Evolutionary conservation across 345 rosid genomes (phyloP), one percentile per base, ranked within the genome.

Genomic region (Rubroshorea leprosula): DNA sequence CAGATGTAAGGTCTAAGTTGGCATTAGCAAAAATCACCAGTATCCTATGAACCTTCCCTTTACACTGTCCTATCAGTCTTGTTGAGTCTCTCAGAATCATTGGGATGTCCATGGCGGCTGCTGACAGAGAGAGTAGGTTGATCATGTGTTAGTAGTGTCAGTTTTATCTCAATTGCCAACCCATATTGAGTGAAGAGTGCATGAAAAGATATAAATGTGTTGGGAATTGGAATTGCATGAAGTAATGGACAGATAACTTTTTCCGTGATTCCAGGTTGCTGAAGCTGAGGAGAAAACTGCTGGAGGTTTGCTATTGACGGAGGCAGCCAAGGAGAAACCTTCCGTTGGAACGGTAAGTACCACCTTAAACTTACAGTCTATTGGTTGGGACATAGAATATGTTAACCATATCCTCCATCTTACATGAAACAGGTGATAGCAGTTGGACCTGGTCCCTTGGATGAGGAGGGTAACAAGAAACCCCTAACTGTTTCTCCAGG

Each of bases 251-350:
- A n/a, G n/a, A n/a, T n/a, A n/a, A n/a, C 35, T 4, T 29, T 35
- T 35, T 35, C 1, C 41, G 12, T 26, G 43, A 55, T 58, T 75
- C 59, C 66, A 93, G 99, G 76, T 94, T 56, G 92, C 87, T 46
- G 92, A 83, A 71, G 95, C 97, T 3, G 95, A 94, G 81, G 86
- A 79, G 79, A 90, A 80, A 73, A 94, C 97, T 66, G 81, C 99
- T 19, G 99, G 97, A 63, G 97, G 99, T 44, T 70, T 94, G 81
- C 60, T 90, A 61, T 65, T 93, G 71, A 83, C 97, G 0, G 90
- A 80, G 72, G 82, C 95, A 46, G 75, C 79, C 73, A 90, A 90
- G 74, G 97, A 93, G 71, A 89, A 90, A 62, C 97, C 97, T 65
- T 90, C 96, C 22, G 77, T 90, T 48, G 99, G 97, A 69, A 73